phyloP scores from a whole-genome alignment of 306 rosid species.

The Vicia villosa region DNA sequence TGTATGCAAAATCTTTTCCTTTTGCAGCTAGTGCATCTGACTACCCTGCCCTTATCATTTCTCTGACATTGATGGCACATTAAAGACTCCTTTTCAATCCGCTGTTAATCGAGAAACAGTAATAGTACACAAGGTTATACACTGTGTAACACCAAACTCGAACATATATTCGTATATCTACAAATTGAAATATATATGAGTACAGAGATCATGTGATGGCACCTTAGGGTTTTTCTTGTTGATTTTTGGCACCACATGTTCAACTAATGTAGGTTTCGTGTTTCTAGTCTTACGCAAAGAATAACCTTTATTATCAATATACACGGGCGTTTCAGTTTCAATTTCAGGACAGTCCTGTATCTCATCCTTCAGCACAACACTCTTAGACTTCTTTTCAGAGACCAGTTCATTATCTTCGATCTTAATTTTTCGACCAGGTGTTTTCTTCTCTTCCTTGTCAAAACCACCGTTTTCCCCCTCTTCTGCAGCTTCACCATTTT shows the following conservation, averaged over 20 bases:
- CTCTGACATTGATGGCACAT: slow-evolving; percentile 98
- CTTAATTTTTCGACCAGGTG: background rate
- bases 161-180: slow-evolving; percentile 3
- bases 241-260: background rate
- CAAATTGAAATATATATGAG: background rate
- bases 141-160: background rate
- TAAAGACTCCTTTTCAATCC: slow-evolving; percentile 44
- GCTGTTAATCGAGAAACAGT: slow-evolving; percentile 41
- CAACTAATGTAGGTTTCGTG: background rate
- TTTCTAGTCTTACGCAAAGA: background rate
- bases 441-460: background rate
- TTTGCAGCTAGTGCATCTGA: slow-evolving; percentile 52
- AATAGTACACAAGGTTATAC: slow-evolving; percentile 3
- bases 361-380: background rate
- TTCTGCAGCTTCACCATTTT: background rate
- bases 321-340: slow-evolving; percentile 2
- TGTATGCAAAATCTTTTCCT: slow-evolving; percentile 64
- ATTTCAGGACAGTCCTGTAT: no score
- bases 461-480: background rate
- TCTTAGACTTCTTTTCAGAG: background rate
- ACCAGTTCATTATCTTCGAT: background rate
- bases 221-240: background rate
- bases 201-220: slow-evolving; percentile 13
- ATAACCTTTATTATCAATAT: background rate
- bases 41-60: slow-evolving; percentile 76